Conservation (phyloP, 2,329 filamentous ascomycete species). For the Juglanconis sp. region DNA sequence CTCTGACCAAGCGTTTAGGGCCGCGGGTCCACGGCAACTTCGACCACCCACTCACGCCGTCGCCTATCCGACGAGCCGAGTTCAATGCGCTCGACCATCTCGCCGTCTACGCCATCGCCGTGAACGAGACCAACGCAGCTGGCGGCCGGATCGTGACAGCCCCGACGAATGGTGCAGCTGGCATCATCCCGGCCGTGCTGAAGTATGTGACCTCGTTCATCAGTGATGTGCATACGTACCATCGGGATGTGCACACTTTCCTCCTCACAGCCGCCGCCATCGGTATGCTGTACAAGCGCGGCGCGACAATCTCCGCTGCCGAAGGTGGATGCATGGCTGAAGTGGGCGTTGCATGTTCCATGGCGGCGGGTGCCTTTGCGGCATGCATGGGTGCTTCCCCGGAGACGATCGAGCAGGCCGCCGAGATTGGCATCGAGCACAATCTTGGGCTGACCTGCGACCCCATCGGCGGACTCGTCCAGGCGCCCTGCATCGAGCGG, state of each 20-base stretch:
- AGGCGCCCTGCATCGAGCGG: conserved; percentile 50
- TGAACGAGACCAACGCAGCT: conserved; percentile 51
- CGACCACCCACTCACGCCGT: conserved; percentile 43
- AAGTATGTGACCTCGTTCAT: conserved; percentile 50
- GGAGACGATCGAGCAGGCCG: conserved; percentile 48
- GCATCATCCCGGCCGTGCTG: conserved; percentile 49
- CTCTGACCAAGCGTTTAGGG: conserved; percentile 29
- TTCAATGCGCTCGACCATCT: conserved; percentile 50
- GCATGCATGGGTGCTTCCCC: conserved; percentile 50
- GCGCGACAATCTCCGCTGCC: conserved; percentile 49
- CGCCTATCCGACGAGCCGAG: conserved; percentile 42
- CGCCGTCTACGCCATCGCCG: conserved; percentile 48
- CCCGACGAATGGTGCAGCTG: conserved; percentile 49
- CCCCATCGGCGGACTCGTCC: conserved; percentile 47
- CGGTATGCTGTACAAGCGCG: conserved; percentile 52
- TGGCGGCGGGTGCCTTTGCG: conserved; percentile 49
- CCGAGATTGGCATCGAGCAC: conserved; percentile 52
- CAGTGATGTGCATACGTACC: conserved; percentile 40
- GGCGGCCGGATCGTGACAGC: conserved; percentile 50
- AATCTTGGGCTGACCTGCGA: conserved; percentile 50
- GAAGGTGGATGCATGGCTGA: conserved; percentile 54
- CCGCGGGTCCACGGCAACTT: conserved; percentile 43
- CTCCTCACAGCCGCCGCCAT: conserved; percentile 47
- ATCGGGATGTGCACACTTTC: conserved; percentile 48
- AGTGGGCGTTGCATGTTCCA: conserved; percentile 49